phyloP scores from a whole-genome alignment of 2,329 filamentous ascomycete species.

The Calonectria pteridis region DNA sequence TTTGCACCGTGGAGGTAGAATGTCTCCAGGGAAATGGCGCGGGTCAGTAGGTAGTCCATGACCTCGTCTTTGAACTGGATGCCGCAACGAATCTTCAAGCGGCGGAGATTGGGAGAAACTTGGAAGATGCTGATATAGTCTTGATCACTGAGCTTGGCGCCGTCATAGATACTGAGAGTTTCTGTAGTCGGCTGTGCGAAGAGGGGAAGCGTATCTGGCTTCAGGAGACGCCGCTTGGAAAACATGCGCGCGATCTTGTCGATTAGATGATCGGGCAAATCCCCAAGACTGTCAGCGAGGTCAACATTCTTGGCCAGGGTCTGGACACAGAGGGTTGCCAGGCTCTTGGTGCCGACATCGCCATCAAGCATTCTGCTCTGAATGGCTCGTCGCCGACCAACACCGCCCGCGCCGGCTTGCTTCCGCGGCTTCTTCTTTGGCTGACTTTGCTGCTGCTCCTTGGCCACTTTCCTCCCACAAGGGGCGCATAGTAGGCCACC shows the following conservation, averaged over 20 bases:
- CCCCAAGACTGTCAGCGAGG: slow-evolving; percentile 72
- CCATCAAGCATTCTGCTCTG: slow-evolving; percentile 91
- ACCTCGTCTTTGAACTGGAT: slow-evolving; percentile 91
- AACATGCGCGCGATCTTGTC: slow-evolving; percentile 72
- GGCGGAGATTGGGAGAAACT: slow-evolving; percentile 75
- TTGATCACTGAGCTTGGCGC: slow-evolving; percentile 74
- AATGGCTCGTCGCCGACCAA: slow-evolving; percentile 77
- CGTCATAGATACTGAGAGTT: slow-evolving; percentile 69
- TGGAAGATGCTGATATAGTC: slow-evolving; percentile 88
- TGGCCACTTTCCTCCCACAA: slow-evolving; percentile 81
- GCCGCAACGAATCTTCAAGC: slow-evolving; percentile 83
- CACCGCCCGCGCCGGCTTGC: slow-evolving; percentile 62
- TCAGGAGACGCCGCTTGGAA: slow-evolving; percentile 70
- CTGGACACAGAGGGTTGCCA: slow-evolving; percentile 75
- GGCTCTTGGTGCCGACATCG: slow-evolving; percentile 74
- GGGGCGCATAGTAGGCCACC: slow-evolving; percentile 87
- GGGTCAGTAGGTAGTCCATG: slow-evolving; percentile 83
- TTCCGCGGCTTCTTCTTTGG: slow-evolving; percentile 61
- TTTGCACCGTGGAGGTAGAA: slow-evolving; percentile 89
- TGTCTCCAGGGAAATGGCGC: slow-evolving; percentile 75
- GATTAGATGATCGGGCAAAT: slow-evolving; percentile 66
- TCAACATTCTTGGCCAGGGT: slow-evolving; percentile 73
- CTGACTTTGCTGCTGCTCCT: slow-evolving; percentile 64
- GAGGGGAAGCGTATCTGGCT: slow-evolving; percentile 65
- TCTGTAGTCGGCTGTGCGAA: slow-evolving; percentile 67